Evolutionary conservation across 1,284 basidiomycete species (phyloP), one percentile per base, ranked within the genome.

Genomic region (Omphalotus olearius): DNA sequence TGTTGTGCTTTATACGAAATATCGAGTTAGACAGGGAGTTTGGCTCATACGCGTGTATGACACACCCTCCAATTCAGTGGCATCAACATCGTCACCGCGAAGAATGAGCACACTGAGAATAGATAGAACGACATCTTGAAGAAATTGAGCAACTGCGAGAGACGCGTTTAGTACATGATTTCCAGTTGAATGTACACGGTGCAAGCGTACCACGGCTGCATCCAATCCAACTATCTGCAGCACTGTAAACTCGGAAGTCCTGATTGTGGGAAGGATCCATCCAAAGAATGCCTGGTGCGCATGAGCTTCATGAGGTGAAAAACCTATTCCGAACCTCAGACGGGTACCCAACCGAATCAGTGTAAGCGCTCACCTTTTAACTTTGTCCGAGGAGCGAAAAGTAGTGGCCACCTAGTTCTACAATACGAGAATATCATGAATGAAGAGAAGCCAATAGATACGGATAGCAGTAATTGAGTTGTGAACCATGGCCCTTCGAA

Each of bases 211-310:
- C 60, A 98, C 93, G 4, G 93, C 93, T 37, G 94, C 96, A 69
- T 99, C 96, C 45, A 99, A 71, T 0, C 96, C 96, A 10, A 98
- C 95, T 38, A 96, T 95, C 65, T 98, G 95, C 0, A 98, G 75
- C n/a, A 98, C 86, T 2, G 91, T 90, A 61, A 91, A 93, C 64
- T 98, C 96, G 40, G 91, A 93, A 0, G 90, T 93, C 52, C 80
- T 76, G 51, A 98, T 77, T 0, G 95, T 98, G 0, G 96, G 96
- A 57, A 93, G 66, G 57, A 98, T 91, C 96, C 96, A 99, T 17
- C 92, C 92, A 69, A 98, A 93, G 69, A 96, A 90, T 0, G 87
- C 83, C 53, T 80, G 76, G 59, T 88, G 88, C 4, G 84, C 82
- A 63, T 94, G 91, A 0, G 88, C 88, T 67, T 93, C 90, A 60